These are phyloP conservation scores for Rhynchosporium secalis DNA, from an alignment of 2,329 filamentous ascomycete genomes.

Conservation along the genomic window DNA sequence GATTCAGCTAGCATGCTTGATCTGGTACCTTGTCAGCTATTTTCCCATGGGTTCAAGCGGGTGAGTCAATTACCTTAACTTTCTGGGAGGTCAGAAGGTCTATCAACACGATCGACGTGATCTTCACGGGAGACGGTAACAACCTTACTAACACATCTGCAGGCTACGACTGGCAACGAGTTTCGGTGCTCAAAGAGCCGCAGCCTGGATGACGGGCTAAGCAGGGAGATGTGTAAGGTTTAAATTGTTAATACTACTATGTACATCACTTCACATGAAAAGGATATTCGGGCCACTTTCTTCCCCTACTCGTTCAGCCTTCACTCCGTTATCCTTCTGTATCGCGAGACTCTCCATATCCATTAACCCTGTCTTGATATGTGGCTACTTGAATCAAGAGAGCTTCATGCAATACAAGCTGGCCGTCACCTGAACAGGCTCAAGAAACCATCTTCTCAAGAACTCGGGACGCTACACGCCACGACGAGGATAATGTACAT, in stretches of 20 bases:
- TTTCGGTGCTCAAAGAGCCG: constrained; percentile 80
- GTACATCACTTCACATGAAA: background rate
- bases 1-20: constrained; percentile 76
- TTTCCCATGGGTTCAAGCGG: constrained; percentile 95
- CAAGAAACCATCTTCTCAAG: background rate
- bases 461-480: background rate
- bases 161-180: constrained; percentile 76
- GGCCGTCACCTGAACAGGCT: background rate
- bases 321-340: too few species aligned
- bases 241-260: background rate
- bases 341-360: background rate
- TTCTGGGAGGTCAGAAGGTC: background rate
- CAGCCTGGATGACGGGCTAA: constrained; percentile 83
- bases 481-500: background rate
- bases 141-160: background rate
- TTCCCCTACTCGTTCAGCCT: too few species aligned
- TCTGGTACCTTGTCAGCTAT: constrained; percentile 96
- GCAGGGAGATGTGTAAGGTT: background rate
- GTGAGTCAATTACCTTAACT: constrained; percentile 7
- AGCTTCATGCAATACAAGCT: background rate
- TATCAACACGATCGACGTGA: background rate
- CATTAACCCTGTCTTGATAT: background rate
- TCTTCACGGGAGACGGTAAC: background rate
- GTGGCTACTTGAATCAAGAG: background rate
- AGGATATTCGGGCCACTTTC: too few species aligned